Base-by-base conservation (phyloP, 2,329 filamentous ascomycete genomes). In the Bipolaris victoriae region DNA sequence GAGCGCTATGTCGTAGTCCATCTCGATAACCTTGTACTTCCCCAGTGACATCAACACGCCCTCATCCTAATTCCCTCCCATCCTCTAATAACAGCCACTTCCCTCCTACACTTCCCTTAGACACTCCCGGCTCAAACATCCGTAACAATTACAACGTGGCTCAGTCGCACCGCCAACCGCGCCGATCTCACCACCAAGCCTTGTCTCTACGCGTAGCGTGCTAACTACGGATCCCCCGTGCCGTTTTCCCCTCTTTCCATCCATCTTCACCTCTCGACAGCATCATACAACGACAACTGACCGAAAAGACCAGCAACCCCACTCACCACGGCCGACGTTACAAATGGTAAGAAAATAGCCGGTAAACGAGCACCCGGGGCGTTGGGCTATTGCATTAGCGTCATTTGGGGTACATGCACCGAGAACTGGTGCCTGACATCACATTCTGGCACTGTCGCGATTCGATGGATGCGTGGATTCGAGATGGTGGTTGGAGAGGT, bases 351-450 rank as follows among this genome's bases (percentile, higher is more conserved):
- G 26, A 37, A 29, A 45, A n/a, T 33, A 26, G 11, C 13, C n/a
- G 36, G 13, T 18, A 15, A 31, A 48, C 44, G 18, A 16, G 11
- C 40, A 9, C 26, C 26, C 26, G 2, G 26, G 26, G 26, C 9
- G 26, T 29, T 10, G 26, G 26, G 9, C 9, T 29, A 10, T 29
- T 29, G 26, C 55, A 56, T 44, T 45, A 48, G n/a, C 18, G 26
- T 10, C 43, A 41, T 61, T 50, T 55, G 61, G 61, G 58, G 61
- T 63, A 45, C 55, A 52, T 50, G 33, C 26, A 29, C 9, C 26
- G 5, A 10, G 26, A 29, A 29, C 29, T 1, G 37, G 51, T 62
- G 50, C 57, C 60, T 58, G 47, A 54, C 39, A 51, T 56, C 48
- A 60, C 16, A 20, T 7, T 40, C 39, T 40, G 48, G 50, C 39